phyloP scores from a whole-genome alignment of 257 asterid species.

The Petrea volubilis region DNA sequence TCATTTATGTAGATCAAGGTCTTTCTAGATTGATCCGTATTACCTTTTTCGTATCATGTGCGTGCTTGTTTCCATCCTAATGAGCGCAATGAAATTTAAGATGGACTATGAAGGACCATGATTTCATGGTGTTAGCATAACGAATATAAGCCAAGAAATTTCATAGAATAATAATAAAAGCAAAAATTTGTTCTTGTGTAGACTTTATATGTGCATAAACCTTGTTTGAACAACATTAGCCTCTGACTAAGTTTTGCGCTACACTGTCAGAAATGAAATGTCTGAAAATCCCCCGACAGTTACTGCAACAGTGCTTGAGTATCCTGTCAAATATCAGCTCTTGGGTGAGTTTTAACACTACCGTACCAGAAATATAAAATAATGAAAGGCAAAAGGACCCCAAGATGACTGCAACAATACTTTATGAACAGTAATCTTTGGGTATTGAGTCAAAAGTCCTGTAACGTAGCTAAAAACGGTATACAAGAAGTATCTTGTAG shows the following conservation, averaged over 20 bases:
- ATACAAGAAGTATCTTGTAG: neutral
- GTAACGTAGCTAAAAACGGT: neutral
- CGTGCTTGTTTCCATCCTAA: neutral
- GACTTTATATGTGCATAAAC: neutral
- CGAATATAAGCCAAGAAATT: neutral
- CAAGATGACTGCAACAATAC: neutral
- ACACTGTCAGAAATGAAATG: too few species aligned
- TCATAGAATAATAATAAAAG: neutral
- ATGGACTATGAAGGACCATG: neutral
- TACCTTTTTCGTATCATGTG: neutral
- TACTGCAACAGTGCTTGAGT: too few species aligned
- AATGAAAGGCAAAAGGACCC: neutral
- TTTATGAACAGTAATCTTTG: neutral
- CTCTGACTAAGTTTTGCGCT: too few species aligned
- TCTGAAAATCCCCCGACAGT: too few species aligned
- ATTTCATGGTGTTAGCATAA: neutral
- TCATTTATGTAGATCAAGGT: neutral
- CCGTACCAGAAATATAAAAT: neutral
- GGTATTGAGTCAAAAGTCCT: neutral
- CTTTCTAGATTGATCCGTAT: conserved; percentile 5
- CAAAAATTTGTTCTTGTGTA: neutral
- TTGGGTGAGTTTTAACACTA: too few species aligned
- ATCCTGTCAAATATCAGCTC: neutral
- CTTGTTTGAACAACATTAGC: too few species aligned
- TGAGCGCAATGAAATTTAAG: neutral